Evolutionary conservation across 176 grass and related monocot species (phyloP).

Genomic region (Juncus inflexus): DNA sequence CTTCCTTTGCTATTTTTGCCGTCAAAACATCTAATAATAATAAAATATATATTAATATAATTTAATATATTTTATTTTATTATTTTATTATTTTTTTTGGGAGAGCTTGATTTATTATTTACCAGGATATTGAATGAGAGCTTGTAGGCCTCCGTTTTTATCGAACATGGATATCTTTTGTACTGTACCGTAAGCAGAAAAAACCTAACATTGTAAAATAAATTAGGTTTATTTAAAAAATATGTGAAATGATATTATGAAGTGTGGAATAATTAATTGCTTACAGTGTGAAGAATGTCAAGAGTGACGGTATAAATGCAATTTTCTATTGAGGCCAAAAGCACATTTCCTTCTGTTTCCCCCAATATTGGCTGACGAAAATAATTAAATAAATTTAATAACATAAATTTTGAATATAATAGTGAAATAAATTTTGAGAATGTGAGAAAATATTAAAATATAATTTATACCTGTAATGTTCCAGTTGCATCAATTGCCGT

Average conservation of each 20-base stretch:
- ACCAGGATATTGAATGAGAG: conserved; percentile 94
- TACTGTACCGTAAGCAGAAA: conserved; percentile 84
- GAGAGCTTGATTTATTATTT: conserved; percentile 17
- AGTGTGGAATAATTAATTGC: conserved; percentile 8
- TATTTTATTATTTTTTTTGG: not conserved
- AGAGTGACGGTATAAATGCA: conserved; percentile 92
- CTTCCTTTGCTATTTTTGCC: conserved; percentile 87
- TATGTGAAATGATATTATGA: not conserved
- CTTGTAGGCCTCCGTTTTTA: conserved; percentile 92
- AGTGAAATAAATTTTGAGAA: not conserved
- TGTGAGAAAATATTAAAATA: conserved; percentile 11
- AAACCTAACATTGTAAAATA: conserved; percentile 57
- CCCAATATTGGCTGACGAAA: conserved; percentile 60
- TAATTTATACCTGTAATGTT: conserved; percentile 52
- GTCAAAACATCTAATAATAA: conserved; percentile 55
- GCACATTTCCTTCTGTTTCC: conserved; percentile 81
- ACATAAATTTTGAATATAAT: not conserved
- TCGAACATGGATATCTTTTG: conserved; percentile 99
- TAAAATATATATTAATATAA: conserved; percentile 9
- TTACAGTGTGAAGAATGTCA: conserved; percentile 95
- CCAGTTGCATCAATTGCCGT: conserved; percentile 84
- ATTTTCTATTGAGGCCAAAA: conserved; percentile 91
- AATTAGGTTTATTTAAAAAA: not conserved
- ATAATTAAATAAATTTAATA: not conserved
- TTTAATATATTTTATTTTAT: conserved; percentile 12